phyloP scores from a whole-genome alignment of 164 flowering plant species.

The Chloranthus sessilifolius region DNA sequence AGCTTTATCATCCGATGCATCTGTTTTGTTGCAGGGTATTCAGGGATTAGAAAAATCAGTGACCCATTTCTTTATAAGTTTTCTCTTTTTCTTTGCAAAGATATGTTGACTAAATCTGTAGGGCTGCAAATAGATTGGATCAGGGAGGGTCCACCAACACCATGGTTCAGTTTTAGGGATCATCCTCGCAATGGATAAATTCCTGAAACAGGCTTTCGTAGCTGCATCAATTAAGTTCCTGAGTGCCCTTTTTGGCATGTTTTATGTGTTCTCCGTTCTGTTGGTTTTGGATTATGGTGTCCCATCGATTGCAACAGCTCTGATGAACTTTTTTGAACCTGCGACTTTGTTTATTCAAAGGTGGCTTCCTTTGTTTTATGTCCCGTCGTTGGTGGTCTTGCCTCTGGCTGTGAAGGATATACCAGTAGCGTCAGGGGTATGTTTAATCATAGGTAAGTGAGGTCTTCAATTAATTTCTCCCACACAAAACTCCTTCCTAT shows the following conservation, averaged over 20 bases:
- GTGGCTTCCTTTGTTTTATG: conserved; percentile 95
- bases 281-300: conserved; percentile 52
- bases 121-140: no score
- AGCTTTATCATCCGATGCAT: no score
- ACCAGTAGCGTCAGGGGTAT: conserved; percentile 90
- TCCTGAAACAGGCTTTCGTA: conserved; percentile 66
- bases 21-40: no score
- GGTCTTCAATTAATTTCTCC: no score
- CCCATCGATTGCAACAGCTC: conserved; percentile 56
- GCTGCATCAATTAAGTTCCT: conserved; percentile 89
- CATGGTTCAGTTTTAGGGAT: no score
- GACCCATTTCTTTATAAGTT: no score
- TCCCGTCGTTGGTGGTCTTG: conserved; percentile 86
- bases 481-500: no score
- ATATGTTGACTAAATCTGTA: no score
- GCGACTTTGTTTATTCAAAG: conserved; percentile 84
- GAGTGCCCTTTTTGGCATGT: conserved; percentile 94
- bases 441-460: conserved; percentile 58
- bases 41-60: no score
- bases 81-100: no score
- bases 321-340: conserved; percentile 84
- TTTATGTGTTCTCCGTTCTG: conserved; percentile 72
- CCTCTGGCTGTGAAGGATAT: conserved; percentile 86
- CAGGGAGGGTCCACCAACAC: no score
- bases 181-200: conserved; percentile 78